A percentile compares a stretch with the other conserved stretches of the same genome.
Conservation (phyloP, 768 basidiomycete species). For the Boletus rubescentipes region DNA sequence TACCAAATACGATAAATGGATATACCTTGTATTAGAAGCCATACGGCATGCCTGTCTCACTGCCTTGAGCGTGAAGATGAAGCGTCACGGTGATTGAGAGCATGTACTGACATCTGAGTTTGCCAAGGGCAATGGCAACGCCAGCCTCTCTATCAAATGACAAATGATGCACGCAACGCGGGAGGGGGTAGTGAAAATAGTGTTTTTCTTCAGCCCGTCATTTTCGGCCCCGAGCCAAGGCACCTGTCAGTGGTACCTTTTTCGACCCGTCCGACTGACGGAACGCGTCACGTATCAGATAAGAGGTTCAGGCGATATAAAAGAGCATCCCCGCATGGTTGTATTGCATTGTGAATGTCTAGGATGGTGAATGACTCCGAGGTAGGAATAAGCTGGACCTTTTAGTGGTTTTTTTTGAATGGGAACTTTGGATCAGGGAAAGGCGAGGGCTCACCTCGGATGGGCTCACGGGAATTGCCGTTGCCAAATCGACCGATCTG, state of each 20-base stretch:
- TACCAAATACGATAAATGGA: conserved; percentile 26
- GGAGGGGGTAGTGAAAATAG: conserved; percentile 1
- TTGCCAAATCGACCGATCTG: conserved; percentile 9
- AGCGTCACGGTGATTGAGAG: conserved; percentile 1
- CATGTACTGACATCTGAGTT: background rate
- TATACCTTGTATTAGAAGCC: conserved; percentile 26
- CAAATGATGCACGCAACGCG: conserved; percentile 1
- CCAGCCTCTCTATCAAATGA: conserved; percentile 1
- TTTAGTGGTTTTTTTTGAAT: conserved; percentile 1
- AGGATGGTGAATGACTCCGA: background rate
- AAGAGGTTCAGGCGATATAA: conserved; percentile 7
- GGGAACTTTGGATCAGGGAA: conserved; percentile 2
- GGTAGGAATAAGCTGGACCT: background rate
- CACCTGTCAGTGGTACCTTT: conserved; percentile 15
- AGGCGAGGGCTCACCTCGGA: background rate
- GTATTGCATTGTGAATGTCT: conserved; percentile 17
- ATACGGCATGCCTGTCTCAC: conserved; percentile 22
- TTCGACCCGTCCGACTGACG: conserved; percentile 4
- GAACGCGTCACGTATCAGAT: conserved; percentile 4
- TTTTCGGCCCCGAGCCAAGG: conserved; percentile 7
- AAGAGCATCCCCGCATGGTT: conserved; percentile 22
- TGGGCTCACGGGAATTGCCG: conserved; percentile 14
- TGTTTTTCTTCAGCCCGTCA: conserved; percentile 1
- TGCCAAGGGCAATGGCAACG: background rate
- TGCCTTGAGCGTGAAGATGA: conserved; percentile 4